Evolutionary conservation across 2,329 filamentous ascomycete genomes (phyloP).

Genomic region (Penicillium vulpinum): DNA sequence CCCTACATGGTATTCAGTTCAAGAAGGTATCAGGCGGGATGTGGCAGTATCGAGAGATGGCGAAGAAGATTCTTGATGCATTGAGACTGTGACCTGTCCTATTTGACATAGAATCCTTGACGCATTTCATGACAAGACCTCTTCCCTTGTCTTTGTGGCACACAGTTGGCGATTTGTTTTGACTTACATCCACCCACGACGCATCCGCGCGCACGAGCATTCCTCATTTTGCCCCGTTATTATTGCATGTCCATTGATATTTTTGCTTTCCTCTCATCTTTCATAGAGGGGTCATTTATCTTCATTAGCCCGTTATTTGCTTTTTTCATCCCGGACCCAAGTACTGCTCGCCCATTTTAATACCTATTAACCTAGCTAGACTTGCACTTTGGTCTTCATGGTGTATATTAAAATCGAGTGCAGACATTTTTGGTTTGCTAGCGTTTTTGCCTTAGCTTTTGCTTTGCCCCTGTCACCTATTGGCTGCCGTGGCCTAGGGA

Average conservation of each 20-base stretch:
- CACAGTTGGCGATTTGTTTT: slow-evolving; percentile 10
- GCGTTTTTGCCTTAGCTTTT: slow-evolving; percentile 1
- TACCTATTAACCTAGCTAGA: slow-evolving; percentile 16
- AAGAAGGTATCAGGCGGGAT: slow-evolving; percentile 94
- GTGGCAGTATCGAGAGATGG: slow-evolving; percentile 99
- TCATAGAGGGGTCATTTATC: slow-evolving; percentile 1
- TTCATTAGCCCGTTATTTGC: slow-evolving; percentile 20
- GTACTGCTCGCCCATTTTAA: slow-evolving; percentile 22
- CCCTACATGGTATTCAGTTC: slow-evolving; percentile 94
- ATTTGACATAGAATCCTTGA: slow-evolving; percentile 1
- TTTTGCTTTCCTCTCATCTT: slow-evolving; percentile 9
- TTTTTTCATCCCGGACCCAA: slow-evolving; percentile 21
- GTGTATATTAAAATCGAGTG: slow-evolving; percentile 32
- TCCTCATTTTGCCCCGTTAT: slow-evolving; percentile 18
- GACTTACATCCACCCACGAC: slow-evolving; percentile 26
- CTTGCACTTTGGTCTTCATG: slow-evolving; percentile 22
- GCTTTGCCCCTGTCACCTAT: not conserved
- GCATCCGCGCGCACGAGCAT: slow-evolving; percentile 32
- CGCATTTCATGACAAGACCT: not conserved
- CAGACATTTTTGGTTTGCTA: slow-evolving; percentile 9
- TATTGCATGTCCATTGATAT: slow-evolving; percentile 18
- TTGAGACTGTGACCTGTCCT: slow-evolving; percentile 64
- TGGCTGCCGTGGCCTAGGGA: not conserved
- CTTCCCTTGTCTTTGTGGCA: not conserved
- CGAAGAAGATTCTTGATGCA: slow-evolving; percentile 87